Evolutionary conservation across 106 monocot genomes (phyloP).

Genomic region (Dendrobium huoshanense): DNA sequence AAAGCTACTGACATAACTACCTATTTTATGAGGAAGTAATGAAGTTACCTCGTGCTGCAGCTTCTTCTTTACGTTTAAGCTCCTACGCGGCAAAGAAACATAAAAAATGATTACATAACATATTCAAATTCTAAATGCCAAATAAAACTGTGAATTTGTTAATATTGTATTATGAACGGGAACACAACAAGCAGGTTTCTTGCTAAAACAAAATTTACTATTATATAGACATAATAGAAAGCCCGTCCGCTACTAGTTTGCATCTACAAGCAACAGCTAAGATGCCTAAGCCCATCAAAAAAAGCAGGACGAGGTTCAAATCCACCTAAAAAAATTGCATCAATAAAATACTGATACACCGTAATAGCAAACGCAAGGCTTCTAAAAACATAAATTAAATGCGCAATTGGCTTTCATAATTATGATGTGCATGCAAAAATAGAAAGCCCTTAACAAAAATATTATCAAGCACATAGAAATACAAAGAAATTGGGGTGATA

Average conservation of each 20-base stretch:
- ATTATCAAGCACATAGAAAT: background rate
- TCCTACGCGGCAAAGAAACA: slow-evolving; percentile 21
- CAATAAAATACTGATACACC: background rate
- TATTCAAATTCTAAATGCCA: background rate
- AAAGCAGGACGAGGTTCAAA: background rate
- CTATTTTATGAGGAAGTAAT: slow-evolving; percentile 2
- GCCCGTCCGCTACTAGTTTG: too few species aligned
- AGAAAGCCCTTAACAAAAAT: background rate
- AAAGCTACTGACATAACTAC: background rate
- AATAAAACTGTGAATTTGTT: background rate
- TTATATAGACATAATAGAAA: background rate
- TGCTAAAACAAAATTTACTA: background rate
- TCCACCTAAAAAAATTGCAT: background rate
- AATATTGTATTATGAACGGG: background rate
- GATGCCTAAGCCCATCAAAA: too few species aligned
- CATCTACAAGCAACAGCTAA: too few species aligned
- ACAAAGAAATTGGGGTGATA: background rate
- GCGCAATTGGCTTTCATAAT: background rate
- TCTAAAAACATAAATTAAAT: background rate
- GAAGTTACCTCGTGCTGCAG: slow-evolving; percentile 39
- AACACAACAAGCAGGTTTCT: slow-evolving; percentile 1
- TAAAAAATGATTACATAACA: background rate
- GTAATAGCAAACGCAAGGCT: background rate
- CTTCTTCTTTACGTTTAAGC: slow-evolving; percentile 50
- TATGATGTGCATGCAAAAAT: background rate